These are phyloP conservation scores for Mallotus repandus DNA, from an alignment of 441 rosid genomes.

Conservation along the genomic window DNA sequence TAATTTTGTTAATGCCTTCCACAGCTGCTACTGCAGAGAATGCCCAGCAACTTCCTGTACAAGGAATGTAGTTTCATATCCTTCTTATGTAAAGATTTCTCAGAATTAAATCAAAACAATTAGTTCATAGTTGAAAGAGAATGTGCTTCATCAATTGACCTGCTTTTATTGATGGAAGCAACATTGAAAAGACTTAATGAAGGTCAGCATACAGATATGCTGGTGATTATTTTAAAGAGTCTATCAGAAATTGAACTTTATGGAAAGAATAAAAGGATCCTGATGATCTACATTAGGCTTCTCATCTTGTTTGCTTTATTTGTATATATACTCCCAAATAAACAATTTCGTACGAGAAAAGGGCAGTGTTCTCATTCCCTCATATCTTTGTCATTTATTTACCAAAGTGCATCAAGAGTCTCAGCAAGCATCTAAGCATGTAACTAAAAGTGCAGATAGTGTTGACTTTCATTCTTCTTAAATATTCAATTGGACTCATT, in stretches of 20 bases:
- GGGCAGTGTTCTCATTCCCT: background rate
- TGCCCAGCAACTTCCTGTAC: constrained; percentile 86
- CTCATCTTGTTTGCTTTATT: background rate
- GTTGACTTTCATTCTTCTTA: background rate
- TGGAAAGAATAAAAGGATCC: background rate
- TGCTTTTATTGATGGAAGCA: background rate
- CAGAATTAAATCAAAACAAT: background rate
- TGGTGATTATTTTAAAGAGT: background rate
- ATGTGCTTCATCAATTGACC: background rate
- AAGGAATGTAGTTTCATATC: constrained; percentile 11
- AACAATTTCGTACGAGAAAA: background rate
- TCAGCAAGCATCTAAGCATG: background rate
- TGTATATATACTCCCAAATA: background rate
- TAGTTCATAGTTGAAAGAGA: background rate
- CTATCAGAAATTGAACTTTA: background rate
- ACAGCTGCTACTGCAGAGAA: constrained; percentile 82
- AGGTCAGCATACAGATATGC: background rate
- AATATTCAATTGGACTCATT: background rate
- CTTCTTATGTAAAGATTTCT: constrained; percentile 1
- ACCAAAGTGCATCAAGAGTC: background rate
- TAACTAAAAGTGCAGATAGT: background rate
- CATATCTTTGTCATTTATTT: background rate
- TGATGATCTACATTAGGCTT: background rate
- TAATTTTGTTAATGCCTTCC: constrained; percentile 70
- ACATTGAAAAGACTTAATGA: background rate